phyloP scores from a whole-genome alignment of 2,329 filamentous ascomycete species.

The Fusarium mexicanum region DNA sequence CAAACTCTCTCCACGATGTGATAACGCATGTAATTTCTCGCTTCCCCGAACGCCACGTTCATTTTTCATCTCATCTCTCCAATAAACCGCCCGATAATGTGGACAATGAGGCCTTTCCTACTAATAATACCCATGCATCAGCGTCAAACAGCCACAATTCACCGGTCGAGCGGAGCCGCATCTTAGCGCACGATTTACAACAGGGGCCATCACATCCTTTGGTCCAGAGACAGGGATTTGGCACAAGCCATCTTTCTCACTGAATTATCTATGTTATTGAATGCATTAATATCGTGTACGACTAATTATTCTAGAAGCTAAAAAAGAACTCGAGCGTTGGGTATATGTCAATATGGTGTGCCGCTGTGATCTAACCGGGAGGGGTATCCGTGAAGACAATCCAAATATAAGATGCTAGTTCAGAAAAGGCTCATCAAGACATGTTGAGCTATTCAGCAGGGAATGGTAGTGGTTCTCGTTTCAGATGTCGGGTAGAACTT shows the following conservation, averaged over 20 bases:
- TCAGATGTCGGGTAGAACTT: constrained; percentile 39
- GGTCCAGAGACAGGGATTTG: neutral
- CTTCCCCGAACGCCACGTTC: neutral
- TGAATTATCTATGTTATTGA: neutral
- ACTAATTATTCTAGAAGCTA: neutral
- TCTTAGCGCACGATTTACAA: neutral
- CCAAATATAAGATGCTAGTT: neutral
- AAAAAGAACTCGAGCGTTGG: neutral
- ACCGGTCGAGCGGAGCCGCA: constrained; percentile 28
- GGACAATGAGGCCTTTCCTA: neutral
- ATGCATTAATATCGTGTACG: neutral
- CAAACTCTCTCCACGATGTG: neutral
- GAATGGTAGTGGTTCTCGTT: constrained; percentile 33
- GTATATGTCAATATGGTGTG: neutral
- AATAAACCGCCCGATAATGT: neutral
- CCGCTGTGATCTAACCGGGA: neutral
- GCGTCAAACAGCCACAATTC: constrained; percentile 5
- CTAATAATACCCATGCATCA: neutral
- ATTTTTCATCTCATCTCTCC: neutral
- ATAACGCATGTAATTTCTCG: neutral
- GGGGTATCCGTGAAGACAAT: constrained; percentile 4
- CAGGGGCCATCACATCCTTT: neutral
- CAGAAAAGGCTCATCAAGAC: neutral
- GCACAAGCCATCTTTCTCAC: neutral
- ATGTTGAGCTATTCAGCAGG: neutral